phyloP scores from a whole-genome alignment of 768 basidiomycete genomes.

The Tricholoma sp. region DNA sequence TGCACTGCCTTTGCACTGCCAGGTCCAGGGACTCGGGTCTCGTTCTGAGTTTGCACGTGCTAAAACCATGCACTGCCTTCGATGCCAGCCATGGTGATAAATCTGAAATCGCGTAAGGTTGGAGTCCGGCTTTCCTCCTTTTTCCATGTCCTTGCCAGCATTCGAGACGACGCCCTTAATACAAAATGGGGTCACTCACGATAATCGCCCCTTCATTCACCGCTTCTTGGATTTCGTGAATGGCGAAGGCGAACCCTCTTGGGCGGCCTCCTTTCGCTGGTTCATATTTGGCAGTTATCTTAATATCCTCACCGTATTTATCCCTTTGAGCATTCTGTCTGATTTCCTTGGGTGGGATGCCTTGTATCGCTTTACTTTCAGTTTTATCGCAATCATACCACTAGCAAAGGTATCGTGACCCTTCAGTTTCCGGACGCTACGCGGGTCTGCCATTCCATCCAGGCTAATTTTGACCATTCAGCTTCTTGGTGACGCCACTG shows the following conservation, averaged over 20 bases:
- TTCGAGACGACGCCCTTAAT: slow-evolving; percentile 48
- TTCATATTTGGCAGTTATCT: slow-evolving; percentile 64
- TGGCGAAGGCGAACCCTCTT: slow-evolving; percentile 62
- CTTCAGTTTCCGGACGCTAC: slow-evolving; percentile 5
- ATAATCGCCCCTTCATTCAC: slow-evolving; percentile 21
- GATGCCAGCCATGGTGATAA: neutral
- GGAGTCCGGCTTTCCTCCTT: neutral
- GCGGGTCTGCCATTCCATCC: slow-evolving; percentile 1
- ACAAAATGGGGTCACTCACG: slow-evolving; percentile 30
- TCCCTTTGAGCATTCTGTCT: slow-evolving; percentile 66
- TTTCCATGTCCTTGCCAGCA: slow-evolving; percentile 27
- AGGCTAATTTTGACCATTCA: slow-evolving; percentile 19
- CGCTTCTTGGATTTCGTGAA: slow-evolving; percentile 39
- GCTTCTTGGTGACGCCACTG: slow-evolving; percentile 78
- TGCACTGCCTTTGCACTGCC: too few species aligned
- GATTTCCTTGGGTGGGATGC: slow-evolving; percentile 73
- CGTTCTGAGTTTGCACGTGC: neutral
- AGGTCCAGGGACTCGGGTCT: too few species aligned
- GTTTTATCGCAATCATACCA: slow-evolving; percentile 81
- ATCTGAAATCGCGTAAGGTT: neutral
- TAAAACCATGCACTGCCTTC: neutral
- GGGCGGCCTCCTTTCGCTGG: slow-evolving; percentile 49
- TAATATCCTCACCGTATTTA: slow-evolving; percentile 74
- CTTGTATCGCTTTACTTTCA: slow-evolving; percentile 65
- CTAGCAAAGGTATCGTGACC: slow-evolving; percentile 62